These are phyloP conservation scores for Taxillus chinensis DNA, from an alignment of 164 flowering plant genomes.

Conservation along the genomic window DNA sequence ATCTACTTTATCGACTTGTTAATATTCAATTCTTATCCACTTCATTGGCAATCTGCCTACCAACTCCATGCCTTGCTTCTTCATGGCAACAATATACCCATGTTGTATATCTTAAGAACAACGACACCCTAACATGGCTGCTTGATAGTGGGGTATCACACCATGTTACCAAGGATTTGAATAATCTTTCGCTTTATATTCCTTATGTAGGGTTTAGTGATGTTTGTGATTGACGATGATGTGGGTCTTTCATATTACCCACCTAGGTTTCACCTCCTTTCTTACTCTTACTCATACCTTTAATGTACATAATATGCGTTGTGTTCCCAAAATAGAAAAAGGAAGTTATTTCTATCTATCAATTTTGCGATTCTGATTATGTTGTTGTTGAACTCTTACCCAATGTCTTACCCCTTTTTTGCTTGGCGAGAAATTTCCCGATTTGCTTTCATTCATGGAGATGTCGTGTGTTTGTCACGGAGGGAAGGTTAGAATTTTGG, in stretches of 20 bases:
- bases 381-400: background rate
- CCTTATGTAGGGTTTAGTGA: background rate
- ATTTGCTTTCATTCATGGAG: too few species aligned
- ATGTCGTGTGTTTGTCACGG: too few species aligned
- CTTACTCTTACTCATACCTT: too few species aligned
- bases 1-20: too few species aligned
- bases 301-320: too few species aligned
- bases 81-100: background rate
- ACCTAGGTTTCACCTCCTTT: too few species aligned
- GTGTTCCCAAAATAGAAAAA: too few species aligned
- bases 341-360: background rate
- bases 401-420: too few species aligned
- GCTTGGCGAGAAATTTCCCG: too few species aligned
- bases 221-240: background rate
- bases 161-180: background rate
- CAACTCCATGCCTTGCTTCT: background rate
- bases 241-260: background rate
- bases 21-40: too few species aligned
- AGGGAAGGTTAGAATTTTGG: too few species aligned
- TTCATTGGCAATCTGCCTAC: too few species aligned
- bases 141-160: background rate
- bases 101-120: background rate
- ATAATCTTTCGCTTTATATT: background rate
- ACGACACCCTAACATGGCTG: background rate
- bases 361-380: background rate